Conservation (phyloP, 2,329 filamentous ascomycete species). For the Byssoonygena ceratinophila region DNA sequence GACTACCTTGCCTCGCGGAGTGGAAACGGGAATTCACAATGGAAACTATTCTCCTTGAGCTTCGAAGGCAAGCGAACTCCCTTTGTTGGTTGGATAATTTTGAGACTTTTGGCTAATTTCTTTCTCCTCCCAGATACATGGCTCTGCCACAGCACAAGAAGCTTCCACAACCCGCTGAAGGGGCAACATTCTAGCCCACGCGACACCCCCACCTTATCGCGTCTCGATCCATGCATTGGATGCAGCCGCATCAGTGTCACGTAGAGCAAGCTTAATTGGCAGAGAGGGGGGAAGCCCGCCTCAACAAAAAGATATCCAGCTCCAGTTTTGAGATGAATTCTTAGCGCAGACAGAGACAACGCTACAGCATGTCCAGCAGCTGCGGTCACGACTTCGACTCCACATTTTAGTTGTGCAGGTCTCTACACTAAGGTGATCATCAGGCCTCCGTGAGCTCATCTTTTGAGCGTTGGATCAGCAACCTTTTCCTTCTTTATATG, state of each 20-base stretch:
- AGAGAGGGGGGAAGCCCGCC: too few relatives aligned
- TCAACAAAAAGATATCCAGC: too few relatives aligned
- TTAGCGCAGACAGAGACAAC: too few relatives aligned
- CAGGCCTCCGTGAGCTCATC: too few relatives aligned
- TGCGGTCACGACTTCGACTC: too few relatives aligned
- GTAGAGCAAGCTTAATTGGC: too few relatives aligned
- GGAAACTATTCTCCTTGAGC: constrained; percentile 83
- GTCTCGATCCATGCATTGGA: neutral
- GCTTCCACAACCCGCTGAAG: constrained; percentile 84
- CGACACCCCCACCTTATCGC: neutral
- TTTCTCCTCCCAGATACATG: constrained; percentile 64
- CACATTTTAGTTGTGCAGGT: too few relatives aligned
- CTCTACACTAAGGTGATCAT: too few relatives aligned
- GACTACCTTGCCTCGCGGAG: constrained; percentile 72
- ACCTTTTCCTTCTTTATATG: neutral
- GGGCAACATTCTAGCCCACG: constrained; percentile 48
- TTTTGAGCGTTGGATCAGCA: too few relatives aligned
- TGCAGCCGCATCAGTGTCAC: neutral
- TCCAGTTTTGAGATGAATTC: too few relatives aligned
- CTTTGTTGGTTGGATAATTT: neutral
- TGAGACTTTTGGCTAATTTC: neutral
- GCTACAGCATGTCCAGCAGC: too few relatives aligned
- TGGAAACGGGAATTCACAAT: constrained; percentile 93
- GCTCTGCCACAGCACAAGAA: constrained; percentile 86
- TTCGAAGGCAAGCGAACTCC: constrained; percentile 53